Evolutionary conservation across 805 yeast genomes (phyloP).

Genomic region (Sungouiozyma intestinalis): DNA sequence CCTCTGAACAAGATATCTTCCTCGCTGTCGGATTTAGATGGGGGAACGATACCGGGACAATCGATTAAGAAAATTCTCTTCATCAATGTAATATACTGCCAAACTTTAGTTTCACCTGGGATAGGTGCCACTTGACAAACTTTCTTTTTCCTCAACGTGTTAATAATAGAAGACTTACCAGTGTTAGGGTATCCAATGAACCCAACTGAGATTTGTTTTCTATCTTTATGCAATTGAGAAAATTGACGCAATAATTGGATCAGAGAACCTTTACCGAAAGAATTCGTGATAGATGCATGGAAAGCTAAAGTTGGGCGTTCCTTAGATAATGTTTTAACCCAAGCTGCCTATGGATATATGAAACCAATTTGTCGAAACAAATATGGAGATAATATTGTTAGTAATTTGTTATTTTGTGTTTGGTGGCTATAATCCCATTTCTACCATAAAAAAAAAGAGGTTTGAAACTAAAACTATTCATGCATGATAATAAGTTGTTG

Average conservation of each 20-base stretch:
- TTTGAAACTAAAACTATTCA: no score
- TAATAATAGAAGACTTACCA: constrained; percentile 94
- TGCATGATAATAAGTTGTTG: no score
- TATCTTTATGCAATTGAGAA: constrained; percentile 78
- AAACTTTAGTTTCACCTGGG: constrained; percentile 97
- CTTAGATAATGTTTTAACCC: constrained; percentile 93
- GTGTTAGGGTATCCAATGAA: constrained; percentile 96
- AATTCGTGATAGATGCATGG: constrained; percentile 94
- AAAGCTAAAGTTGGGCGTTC: constrained; percentile 92
- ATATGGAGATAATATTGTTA: constrained; percentile 8
- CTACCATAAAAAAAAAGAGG: constrained; percentile 1
- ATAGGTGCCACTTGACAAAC: constrained; percentile 97
- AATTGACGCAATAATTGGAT: constrained; percentile 91
- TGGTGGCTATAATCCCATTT: no score
- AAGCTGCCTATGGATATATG: constrained; percentile 64
- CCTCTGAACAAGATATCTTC: constrained; percentile 91
- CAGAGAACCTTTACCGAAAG: constrained; percentile 94
- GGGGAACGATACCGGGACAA: constrained; percentile 99
- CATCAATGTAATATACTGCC: constrained; percentile 98
- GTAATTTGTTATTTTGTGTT: constrained; percentile 6
- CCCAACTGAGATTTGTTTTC: constrained; percentile 94
- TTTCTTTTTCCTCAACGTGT: constrained; percentile 86
- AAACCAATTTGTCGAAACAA: constrained; percentile 4
- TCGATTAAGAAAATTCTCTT: constrained; percentile 90
- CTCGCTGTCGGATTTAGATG: constrained; percentile 78